A percentile compares a stretch with the other conserved stretches of the same genome.
phyloP scores from a whole-genome alignment of 2,329 filamentous ascomycete genomes.

The Keithomyces neogunnii region DNA sequence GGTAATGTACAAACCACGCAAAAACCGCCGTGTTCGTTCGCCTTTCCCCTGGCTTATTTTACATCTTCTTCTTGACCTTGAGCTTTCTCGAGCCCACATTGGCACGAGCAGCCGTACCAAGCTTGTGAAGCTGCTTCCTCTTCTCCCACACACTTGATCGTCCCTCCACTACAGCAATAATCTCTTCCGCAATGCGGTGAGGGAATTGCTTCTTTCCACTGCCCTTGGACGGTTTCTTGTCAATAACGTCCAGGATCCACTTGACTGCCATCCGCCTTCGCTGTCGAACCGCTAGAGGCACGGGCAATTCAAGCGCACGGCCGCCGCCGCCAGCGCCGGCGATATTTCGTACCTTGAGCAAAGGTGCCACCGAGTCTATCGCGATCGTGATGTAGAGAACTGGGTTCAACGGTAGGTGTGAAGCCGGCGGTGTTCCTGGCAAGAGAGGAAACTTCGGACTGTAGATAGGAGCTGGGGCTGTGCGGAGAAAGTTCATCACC shows the following conservation, averaged over 20 bases:
- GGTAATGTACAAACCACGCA: not conserved
- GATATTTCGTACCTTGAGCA: conserved; percentile 70
- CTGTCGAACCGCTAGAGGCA: conserved; percentile 66
- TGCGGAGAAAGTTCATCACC: conserved; percentile 79
- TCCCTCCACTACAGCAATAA: conserved; percentile 82
- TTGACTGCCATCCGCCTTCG: conserved; percentile 69
- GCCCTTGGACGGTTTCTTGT: conserved; percentile 65
- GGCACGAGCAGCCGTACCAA: conserved; percentile 67
- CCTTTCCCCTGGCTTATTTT: not conserved
- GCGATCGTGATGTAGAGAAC: conserved; percentile 82
- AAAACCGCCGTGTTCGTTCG: too few relatives aligned
- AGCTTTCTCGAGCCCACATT: conserved; percentile 48
- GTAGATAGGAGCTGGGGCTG: conserved; percentile 67
- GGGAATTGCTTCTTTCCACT: conserved; percentile 67
- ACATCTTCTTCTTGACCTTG: conserved; percentile 27
- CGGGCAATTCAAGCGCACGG: conserved; percentile 70
- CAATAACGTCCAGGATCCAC: conserved; percentile 84
- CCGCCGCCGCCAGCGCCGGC: conserved; percentile 81
- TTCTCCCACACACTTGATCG: conserved; percentile 77
- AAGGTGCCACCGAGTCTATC: conserved; percentile 85
- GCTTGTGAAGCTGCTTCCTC: conserved; percentile 69
- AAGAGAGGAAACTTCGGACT: conserved; percentile 64
- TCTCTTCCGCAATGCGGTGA: conserved; percentile 72
- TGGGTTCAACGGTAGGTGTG: conserved; percentile 80
- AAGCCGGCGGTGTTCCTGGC: conserved; percentile 66